Evolutionary conservation across 2,329 filamentous ascomycete species (phyloP), one percentile per base, ranked within the genome.

Genomic region (Botrytis pseudocinerea): DNA sequence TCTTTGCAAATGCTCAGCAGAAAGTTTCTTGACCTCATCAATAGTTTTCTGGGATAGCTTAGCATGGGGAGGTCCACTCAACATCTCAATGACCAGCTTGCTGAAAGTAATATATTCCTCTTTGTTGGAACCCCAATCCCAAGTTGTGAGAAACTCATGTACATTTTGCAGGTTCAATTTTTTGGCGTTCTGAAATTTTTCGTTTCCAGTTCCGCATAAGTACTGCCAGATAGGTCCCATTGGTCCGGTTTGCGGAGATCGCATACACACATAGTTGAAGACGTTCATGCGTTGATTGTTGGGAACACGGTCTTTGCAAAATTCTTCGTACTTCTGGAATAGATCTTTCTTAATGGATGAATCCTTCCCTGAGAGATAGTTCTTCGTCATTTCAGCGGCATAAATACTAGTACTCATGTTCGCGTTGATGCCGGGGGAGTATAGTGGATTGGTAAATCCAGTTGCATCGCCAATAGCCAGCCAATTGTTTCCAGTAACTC

Each of bases 381-480:
- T 38, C 5, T 54, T 60, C 0, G 77, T 77, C 60, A 75, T 75
- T 71, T 73, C 69, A 32, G 72, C 74, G 22, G 69, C 72, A 51
- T 69, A 73, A 16, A 75, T 70, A 40, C 72, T 75, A 7, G 74
- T 75, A 25, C 72, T 71, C 72, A 78, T 79, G 32, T 73, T 75
- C 38, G 74, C 77, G 54, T 78, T 80, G 70, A 80, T 80, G 35
- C 79, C 78, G 10, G 79, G 78, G 2, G 79, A 80, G 57, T 74
- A 77, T 16, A 80, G 63, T 4, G 79, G 79, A 66, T 80, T 80
- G 14, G 79, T 80, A 69, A 80, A 80, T 12, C 79, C 78, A 51
- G 73, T 74, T 4, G 79, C 76, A 62, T 80, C 76, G n/a, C 79
- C 79, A 57, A 80, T 77, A 9, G 79, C 79, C 28, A 80, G 40